Base-by-base conservation (phyloP, 257 asterid genomes). In the Phtheirospermum japonicum region DNA sequence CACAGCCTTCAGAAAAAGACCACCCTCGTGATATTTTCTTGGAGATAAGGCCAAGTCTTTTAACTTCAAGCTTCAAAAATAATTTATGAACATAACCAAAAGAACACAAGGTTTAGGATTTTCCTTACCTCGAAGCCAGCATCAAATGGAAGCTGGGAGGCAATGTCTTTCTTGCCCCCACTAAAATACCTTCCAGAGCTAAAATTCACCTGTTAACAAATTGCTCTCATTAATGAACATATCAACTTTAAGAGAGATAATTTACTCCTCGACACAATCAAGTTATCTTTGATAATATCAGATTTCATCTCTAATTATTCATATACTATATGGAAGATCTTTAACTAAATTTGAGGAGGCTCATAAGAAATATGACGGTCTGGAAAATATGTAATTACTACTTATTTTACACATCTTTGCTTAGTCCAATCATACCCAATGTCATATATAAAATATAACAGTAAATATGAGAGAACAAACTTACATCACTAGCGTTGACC, bases 401-500 rank as follows among this genome's bases (percentile, higher is more conserved):
- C 20, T 34, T 36, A 61, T 16, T 8, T 42, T 14, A 48, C 23
- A 59, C 32, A 28, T 16, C 28, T 53, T 26, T 9, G 28, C 19
- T 39, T 46, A 56, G 28, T 66, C 52, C 26, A 65, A 61, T 59
- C 43, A 61, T 50, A 67, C 49, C 9, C 57, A 65, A 14, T 6
- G 32, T 45, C 30, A 71, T 51, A 71, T 51, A 23, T 37, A 23
- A 67, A 37, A 58, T 42, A 46, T 16, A 40, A 45, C 7, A 28
- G 55, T 43, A 33, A 13, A 28, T 42, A 46, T 16, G 59, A 71
- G 49, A 30, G 57, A 63, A 71, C 39, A 67, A 73, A 82, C 96
- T 85, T 83, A 89, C 99, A 75, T 92, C 99, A 80, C 96, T 92
- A 52, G 99, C 99, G 75, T 92, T 89, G 50, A 92, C 99, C 75